Evolutionary conservation across 495 filamentous ascomycete genomes (phyloP).

Genomic region (Xylaria palmicola): DNA sequence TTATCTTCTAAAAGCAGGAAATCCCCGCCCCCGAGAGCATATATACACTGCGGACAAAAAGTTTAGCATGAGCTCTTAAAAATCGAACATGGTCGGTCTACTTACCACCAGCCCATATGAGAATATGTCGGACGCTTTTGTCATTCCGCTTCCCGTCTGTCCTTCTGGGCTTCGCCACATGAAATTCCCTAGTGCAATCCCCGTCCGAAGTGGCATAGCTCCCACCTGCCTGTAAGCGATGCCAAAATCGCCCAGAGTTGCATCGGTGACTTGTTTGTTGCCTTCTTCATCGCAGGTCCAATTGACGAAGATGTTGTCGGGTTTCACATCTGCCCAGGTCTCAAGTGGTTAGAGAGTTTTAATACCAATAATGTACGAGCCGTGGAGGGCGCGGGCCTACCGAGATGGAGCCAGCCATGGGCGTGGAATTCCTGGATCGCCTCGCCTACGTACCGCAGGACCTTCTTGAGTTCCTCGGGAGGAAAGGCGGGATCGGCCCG

Average conservation of each 20-base stretch:
- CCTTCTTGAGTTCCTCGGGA: background rate
- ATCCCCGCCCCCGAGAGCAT: background rate
- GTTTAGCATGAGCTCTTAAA: background rate
- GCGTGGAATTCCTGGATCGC: background rate
- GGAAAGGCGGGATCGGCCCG: background rate
- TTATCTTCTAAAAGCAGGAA: background rate
- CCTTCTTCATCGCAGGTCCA: no score
- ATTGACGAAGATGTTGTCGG: background rate
- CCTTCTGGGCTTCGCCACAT: background rate
- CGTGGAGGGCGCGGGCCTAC: background rate
- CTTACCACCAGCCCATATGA: background rate
- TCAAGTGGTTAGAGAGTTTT: background rate
- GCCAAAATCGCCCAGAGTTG: background rate
- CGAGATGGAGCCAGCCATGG: background rate
- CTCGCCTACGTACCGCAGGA: background rate
- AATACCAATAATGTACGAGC: background rate
- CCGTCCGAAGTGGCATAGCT: background rate
- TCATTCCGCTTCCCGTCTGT: background rate
- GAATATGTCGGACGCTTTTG: background rate
- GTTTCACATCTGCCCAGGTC: background rate
- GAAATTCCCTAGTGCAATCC: background rate
- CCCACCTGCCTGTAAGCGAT: background rate
- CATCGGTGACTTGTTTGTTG: no score
- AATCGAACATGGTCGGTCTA: background rate
- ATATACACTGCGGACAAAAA: background rate